phyloP scores from a whole-genome alignment of 768 basidiomycete genomes.

The Mycena belliarum region DNA sequence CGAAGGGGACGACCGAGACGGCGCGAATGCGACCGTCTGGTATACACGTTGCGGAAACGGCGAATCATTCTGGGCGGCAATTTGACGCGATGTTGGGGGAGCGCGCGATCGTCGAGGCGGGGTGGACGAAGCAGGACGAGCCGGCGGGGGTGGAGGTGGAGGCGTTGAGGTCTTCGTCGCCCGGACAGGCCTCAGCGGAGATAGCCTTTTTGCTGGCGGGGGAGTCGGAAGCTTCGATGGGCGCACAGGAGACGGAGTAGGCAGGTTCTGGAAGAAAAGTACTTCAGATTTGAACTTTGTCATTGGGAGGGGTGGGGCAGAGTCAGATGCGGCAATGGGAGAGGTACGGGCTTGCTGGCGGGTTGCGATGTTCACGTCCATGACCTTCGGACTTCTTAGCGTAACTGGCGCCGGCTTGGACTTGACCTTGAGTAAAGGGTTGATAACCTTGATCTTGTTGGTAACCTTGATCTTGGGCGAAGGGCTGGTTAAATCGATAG shows the following conservation, averaged over 20 bases:
- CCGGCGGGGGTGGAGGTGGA: background rate
- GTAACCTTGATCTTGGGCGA: background rate
- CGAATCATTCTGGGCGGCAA: conserved; percentile 8
- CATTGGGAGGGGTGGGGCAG: background rate
- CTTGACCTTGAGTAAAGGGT: background rate
- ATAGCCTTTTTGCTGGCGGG: background rate
- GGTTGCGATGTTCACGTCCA: background rate
- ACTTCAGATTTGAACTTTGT: conserved; percentile 3
- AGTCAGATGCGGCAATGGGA: background rate
- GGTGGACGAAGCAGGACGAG: background rate
- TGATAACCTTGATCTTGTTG: background rate
- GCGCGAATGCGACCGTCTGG: conserved; percentile 15
- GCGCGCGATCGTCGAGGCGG: background rate
- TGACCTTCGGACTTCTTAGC: background rate
- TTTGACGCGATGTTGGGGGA: background rate
- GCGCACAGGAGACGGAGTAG: conserved; percentile 3
- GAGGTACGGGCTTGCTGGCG: background rate
- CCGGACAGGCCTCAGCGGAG: background rate
- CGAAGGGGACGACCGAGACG: conserved; percentile 5
- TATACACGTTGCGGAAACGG: conserved; percentile 10
- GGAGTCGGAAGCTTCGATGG: conserved; percentile 2
- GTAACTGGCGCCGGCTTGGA: background rate
- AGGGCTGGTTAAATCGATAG: background rate
- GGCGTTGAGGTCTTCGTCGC: conserved; percentile 1
- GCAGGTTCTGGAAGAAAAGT: conserved; percentile 1